Conservation (phyloP, 2,329 filamentous ascomycete genomes). For the Phaeosphaeria sp. region DNA sequence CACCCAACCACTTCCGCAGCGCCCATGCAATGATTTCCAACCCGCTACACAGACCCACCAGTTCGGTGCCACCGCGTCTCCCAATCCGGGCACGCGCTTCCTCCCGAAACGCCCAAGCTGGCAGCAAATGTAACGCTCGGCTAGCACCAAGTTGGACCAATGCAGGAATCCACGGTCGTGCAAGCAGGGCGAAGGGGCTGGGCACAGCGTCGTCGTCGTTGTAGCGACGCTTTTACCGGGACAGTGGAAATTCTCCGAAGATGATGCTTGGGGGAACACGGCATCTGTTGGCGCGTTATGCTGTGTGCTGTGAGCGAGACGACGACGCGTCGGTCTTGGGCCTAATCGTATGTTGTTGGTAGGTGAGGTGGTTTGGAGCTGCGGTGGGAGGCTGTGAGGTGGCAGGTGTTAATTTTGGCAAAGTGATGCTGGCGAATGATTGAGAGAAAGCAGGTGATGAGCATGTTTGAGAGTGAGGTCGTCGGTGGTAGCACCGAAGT, state of each 20-base stretch:
- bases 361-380: neutral
- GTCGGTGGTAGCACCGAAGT: conserved; percentile 15
- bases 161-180: neutral
- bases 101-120: neutral
- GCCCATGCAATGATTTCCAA: no score
- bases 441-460: neutral
- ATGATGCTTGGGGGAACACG: conserved; percentile 3
- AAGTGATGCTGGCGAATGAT: neutral
- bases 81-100: neutral
- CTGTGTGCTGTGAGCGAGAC: neutral
- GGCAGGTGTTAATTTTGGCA: neutral
- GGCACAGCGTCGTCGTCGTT: neutral
- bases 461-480: neutral
- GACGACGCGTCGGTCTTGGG: neutral
- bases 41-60: neutral
- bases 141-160: no score
- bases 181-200: neutral
- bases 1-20: conserved; percentile 24
- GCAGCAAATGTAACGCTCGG: neutral
- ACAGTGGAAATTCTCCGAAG: conserved; percentile 34
- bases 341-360: neutral
- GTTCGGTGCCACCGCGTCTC: neutral
- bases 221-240: conserved; percentile 4
- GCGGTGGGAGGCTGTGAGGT: neutral
- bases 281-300: neutral